Conservation (phyloP, 768 basidiomycete species). For the Suillus hirtellus region DNA sequence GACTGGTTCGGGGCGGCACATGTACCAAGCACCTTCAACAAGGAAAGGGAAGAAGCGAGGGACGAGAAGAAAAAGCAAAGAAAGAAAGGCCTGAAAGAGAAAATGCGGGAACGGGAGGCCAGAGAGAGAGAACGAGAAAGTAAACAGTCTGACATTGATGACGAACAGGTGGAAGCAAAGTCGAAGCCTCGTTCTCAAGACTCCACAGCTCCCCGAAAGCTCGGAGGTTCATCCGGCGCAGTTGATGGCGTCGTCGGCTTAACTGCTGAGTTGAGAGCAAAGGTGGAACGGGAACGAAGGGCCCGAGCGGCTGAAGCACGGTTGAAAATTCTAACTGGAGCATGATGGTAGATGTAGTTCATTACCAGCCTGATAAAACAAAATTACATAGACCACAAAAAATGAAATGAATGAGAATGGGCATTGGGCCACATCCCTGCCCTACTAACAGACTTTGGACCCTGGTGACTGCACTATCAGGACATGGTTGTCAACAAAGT, state of each 20-base stretch:
- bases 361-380: not conserved
- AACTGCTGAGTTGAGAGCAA: constrained; percentile 87
- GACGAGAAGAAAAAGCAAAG: constrained; percentile 86
- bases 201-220: constrained; percentile 53
- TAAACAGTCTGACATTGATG: constrained; percentile 29
- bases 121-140: constrained; percentile 51
- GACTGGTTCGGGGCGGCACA: constrained; percentile 87
- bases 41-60: constrained; percentile 82
- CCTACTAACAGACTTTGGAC: not conserved
- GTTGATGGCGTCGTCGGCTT: constrained; percentile 69
- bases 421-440: not conserved
- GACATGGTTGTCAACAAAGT: not conserved
- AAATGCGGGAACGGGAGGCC: constrained; percentile 78
- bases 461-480: not conserved
- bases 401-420: not conserved
- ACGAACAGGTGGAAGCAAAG: constrained; percentile 15
- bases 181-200: constrained; percentile 20
- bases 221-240: constrained; percentile 75
- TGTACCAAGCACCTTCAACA: constrained; percentile 81
- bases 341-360: not conserved
- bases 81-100: constrained; percentile 81
- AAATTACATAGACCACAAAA: not conserved
- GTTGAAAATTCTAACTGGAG: constrained; percentile 44
- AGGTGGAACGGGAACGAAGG: constrained; percentile 86
- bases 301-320: constrained; percentile 94